A percentile compares a stretch with the other conserved stretches of the same genome.
phyloP scores from a whole-genome alignment of 352 stramenopile species.

The Phytopythium ostracodes region DNA sequence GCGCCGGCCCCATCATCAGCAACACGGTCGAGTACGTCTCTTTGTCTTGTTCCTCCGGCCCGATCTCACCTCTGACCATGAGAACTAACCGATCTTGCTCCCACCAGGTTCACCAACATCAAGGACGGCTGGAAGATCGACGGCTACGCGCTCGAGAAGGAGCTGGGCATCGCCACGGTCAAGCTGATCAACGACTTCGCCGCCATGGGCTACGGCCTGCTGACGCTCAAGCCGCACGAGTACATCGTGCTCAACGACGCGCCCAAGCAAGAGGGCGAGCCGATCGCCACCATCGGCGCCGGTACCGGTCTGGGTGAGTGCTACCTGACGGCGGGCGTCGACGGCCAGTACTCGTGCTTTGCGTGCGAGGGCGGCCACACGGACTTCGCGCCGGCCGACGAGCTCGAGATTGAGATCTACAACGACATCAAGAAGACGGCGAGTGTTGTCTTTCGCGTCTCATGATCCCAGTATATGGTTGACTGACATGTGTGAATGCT shows the following conservation, averaged over 20 bases:
- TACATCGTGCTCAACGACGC: conserved; percentile 90
- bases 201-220: conserved; percentile 94
- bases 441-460: background rate
- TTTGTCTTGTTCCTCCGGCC: background rate
- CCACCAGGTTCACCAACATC: conserved; percentile 92
- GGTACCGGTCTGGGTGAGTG: conserved; percentile 96
- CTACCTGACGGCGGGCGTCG: conserved; percentile 89
- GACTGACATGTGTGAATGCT: background rate
- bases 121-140: conserved; percentile 89
- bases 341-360: conserved; percentile 90
- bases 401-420: conserved; percentile 87
- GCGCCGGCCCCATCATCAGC: conserved; percentile 76
- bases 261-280: conserved; percentile 58
- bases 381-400: conserved; percentile 91
- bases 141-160: conserved; percentile 66
- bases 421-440: conserved; percentile 66
- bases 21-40: conserved; percentile 68
- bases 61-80: background rate
- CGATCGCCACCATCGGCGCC: conserved; percentile 95
- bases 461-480: background rate
- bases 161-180: conserved; percentile 83
- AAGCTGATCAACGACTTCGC: conserved; percentile 98
- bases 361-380: conserved; percentile 94
- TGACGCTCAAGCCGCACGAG: conserved; percentile 92
- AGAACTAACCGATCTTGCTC: background rate